Evolutionary conservation across 176 grass and related monocot genomes (phyloP).

Genomic region (Dendrocalamus sinicus): DNA sequence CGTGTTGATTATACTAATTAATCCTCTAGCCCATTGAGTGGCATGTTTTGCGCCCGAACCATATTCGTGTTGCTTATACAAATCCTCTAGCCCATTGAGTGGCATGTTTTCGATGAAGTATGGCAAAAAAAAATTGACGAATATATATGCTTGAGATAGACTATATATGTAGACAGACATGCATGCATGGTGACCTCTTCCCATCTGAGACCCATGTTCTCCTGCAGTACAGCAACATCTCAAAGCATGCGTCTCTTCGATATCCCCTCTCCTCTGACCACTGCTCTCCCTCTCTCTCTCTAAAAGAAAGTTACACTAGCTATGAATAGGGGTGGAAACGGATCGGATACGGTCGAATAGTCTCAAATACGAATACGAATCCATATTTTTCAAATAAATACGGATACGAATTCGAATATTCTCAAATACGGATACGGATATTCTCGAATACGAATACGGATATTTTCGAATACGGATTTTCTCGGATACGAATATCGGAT

Average conservation of each 20-base stretch:
- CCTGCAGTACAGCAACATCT: constrained; percentile 35
- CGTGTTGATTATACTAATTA: not conserved
- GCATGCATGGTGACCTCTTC: not conserved
- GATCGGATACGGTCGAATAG: too few species aligned
- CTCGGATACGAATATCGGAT: too few species aligned
- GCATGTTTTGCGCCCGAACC: not conserved
- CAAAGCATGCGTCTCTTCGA: not conserved
- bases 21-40: not conserved
- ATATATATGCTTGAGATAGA: not conserved
- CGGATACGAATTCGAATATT: too few species aligned
- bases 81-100: not conserved
- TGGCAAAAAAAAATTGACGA: not conserved
- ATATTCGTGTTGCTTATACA: not conserved
- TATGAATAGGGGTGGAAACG: too few species aligned
- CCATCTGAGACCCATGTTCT: constrained; percentile 38
- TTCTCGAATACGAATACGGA: too few species aligned
- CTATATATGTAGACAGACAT: not conserved
- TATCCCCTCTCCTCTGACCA: not conserved
- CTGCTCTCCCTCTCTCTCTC: not conserved
- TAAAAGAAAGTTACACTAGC: not conserved
- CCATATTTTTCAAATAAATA: too few species aligned
- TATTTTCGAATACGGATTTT: too few species aligned
- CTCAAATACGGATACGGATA: too few species aligned
- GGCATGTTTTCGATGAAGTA: not conserved
- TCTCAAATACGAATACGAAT: too few species aligned